phyloP scores from a whole-genome alignment of 2,329 filamentous ascomycete genomes.

The Epichloe aotearoae region DNA sequence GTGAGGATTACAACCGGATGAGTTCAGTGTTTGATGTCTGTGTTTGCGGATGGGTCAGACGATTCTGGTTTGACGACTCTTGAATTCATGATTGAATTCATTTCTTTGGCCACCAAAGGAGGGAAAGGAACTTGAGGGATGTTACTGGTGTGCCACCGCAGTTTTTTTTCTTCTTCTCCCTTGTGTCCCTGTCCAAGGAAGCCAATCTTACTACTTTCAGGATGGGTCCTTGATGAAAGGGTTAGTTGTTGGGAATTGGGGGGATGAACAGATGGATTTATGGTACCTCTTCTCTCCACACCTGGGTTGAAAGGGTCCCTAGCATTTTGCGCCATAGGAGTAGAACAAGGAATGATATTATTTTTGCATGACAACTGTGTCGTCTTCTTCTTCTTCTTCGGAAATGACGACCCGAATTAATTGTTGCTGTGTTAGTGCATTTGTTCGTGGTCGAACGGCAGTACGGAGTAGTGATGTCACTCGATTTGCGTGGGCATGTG shows the following conservation, averaged over 20 bases:
- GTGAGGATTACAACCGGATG: conserved; percentile 1
- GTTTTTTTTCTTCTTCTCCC: not conserved
- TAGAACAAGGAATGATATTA: conserved; percentile 24
- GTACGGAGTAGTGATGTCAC: not conserved
- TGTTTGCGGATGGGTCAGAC: not conserved
- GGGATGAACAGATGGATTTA: conserved; percentile 10
- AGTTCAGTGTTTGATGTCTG: not conserved
- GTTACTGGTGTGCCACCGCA: not conserved
- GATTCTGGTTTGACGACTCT: not conserved
- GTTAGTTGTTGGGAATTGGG: conserved; percentile 3
- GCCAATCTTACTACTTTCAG: conserved; percentile 4
- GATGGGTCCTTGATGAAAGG: conserved; percentile 2
- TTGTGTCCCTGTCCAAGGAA: conserved; percentile 2
- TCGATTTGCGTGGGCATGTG: not conserved
- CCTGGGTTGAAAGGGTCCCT: conserved; percentile 16
- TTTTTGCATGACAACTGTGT: conserved; percentile 12
- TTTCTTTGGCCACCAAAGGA: not conserved
- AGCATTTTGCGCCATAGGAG: conserved; percentile 23
- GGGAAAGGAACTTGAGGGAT: conserved; percentile 1
- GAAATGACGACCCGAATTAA: no score
- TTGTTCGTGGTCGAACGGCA: no score
- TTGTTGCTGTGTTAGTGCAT: no score
- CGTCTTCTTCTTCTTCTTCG: no score
- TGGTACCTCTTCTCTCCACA: conserved; percentile 14
- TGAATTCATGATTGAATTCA: not conserved